These are phyloP conservation scores for Karstenula rhodostoma DNA, from an alignment of 2,329 filamentous ascomycete species.

Conservation along the genomic window DNA sequence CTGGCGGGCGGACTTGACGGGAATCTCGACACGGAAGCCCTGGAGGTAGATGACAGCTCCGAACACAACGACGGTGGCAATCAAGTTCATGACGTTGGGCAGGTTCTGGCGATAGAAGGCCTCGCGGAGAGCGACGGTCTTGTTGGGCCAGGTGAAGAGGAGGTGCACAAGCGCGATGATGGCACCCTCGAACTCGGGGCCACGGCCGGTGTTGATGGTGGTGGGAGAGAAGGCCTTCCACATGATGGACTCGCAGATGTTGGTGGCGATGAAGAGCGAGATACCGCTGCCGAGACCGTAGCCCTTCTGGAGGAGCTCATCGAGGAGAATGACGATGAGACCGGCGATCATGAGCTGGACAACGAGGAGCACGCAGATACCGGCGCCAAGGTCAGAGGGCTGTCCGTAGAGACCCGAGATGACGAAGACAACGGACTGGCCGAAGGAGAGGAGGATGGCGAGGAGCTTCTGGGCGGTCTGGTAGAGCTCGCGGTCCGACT, in stretches of 20 bases:
- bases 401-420: constrained; percentile 93
- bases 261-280: constrained; percentile 99
- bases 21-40: constrained; percentile 99
- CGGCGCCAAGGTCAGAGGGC: constrained; percentile 94
- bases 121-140: constrained; percentile 97
- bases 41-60: constrained; percentile 98
- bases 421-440: constrained; percentile 97
- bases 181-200: constrained; percentile 98
- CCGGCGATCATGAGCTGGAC: constrained; percentile 97
- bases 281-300: constrained; percentile 99
- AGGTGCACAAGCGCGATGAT: constrained; percentile 98
- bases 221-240: constrained; percentile 99
- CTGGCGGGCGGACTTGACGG: constrained; percentile 99
- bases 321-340: constrained; percentile 97
- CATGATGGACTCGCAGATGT: constrained; percentile 99
- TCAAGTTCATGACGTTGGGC: constrained; percentile 98
- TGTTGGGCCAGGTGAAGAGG: constrained; percentile 98
- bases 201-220: constrained; percentile 98
- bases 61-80: constrained; percentile 92
- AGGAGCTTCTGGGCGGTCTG: constrained; percentile 95
- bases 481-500: constrained; percentile 99
- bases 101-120: constrained; percentile 99
- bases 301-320: constrained; percentile 99
- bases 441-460: constrained; percentile 96
- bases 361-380: constrained; percentile 97